Conservation (phyloP, 2,329 filamentous ascomycete species). For the Simplicillium sp. region DNA sequence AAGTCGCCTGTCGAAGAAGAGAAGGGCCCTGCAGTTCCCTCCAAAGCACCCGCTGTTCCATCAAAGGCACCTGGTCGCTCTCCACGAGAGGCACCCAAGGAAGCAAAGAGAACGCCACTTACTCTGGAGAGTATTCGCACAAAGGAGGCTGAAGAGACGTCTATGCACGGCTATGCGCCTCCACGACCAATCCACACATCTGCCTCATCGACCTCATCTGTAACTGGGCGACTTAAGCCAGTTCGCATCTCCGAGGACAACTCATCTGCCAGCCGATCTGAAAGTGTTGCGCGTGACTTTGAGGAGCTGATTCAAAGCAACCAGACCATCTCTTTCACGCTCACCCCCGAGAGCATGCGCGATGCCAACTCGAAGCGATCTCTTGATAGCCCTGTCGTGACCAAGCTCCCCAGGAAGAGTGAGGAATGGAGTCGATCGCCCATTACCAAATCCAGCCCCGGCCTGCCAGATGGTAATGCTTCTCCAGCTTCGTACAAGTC, state of each 20-base stretch:
- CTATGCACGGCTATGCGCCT: conserved; percentile 8
- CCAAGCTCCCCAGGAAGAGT: conserved; percentile 32
- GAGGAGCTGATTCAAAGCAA: conserved; percentile 76
- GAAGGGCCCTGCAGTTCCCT: no score
- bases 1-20: no score
- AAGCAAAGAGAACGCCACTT: not conserved
- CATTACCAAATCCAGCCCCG: conserved; percentile 30
- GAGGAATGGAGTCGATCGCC: conserved; percentile 30
- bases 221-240: conserved; percentile 39
- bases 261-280: conserved; percentile 30
- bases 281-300: conserved; percentile 58
- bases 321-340: conserved; percentile 72
- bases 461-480: conserved; percentile 18
- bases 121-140: conserved; percentile 3
- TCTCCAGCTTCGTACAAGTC: conserved; percentile 4
- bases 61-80: not conserved
- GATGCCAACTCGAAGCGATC: conserved; percentile 51
- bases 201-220: conserved; percentile 41
- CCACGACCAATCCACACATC: conserved; percentile 34
- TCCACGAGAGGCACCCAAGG: conserved; percentile 1
- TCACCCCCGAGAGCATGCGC: conserved; percentile 72
- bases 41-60: no score
- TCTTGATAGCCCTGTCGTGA: conserved; percentile 29
- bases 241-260: conserved; percentile 51
- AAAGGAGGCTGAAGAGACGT: conserved; percentile 17